phyloP scores from a whole-genome alignment of 805 yeast genomes.

The Monosporozyma siamensis region DNA sequence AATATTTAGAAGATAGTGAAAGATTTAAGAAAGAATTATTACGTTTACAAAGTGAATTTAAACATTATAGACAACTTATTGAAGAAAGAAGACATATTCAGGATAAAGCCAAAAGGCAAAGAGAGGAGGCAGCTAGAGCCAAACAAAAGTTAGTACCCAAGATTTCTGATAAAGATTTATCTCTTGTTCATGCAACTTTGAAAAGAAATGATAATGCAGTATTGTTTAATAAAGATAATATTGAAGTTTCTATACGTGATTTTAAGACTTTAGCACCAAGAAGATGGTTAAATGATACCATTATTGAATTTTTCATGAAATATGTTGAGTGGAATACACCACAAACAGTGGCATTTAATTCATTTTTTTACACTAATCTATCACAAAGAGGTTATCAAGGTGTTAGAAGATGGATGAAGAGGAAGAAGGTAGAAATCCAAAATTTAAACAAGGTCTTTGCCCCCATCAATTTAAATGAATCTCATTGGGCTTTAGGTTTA shows the following conservation, averaged over 20 bases:
- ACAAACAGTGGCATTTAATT: slow-evolving; percentile 62
- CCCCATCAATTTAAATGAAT: slow-evolving; percentile 74
- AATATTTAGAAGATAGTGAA: slow-evolving; percentile 13
- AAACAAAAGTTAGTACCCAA: slow-evolving; percentile 21
- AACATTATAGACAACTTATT: slow-evolving; percentile 37
- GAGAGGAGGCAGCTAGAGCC: slow-evolving; percentile 6
- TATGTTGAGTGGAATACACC: slow-evolving; percentile 27
- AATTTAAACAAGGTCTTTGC: slow-evolving; percentile 58
- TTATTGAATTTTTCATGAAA: slow-evolving; percentile 72
- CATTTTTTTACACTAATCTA: slow-evolving; percentile 77
- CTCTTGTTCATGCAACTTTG: slow-evolving; percentile 23
- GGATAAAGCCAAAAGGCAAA: slow-evolving; percentile 24
- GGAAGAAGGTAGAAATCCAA: slow-evolving; percentile 58
- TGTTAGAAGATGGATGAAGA: slow-evolving; percentile 78
- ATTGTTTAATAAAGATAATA: slow-evolving; percentile 28
- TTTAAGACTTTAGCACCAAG: slow-evolving; percentile 59
- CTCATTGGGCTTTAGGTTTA: slow-evolving; percentile 90
- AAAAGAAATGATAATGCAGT: slow-evolving; percentile 22
- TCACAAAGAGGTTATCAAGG: slow-evolving; percentile 64
- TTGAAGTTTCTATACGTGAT: slow-evolving; percentile 61
- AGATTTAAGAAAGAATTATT: slow-evolving; percentile 24
- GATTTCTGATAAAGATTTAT: slow-evolving; percentile 18
- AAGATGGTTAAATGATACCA: slow-evolving; percentile 83
- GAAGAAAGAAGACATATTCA: slow-evolving; percentile 35
- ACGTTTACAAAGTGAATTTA: slow-evolving; percentile 31